Evolutionary conservation across 2,329 filamentous ascomycete species (phyloP).

Genomic region (Diaporthe ilicicola): DNA sequence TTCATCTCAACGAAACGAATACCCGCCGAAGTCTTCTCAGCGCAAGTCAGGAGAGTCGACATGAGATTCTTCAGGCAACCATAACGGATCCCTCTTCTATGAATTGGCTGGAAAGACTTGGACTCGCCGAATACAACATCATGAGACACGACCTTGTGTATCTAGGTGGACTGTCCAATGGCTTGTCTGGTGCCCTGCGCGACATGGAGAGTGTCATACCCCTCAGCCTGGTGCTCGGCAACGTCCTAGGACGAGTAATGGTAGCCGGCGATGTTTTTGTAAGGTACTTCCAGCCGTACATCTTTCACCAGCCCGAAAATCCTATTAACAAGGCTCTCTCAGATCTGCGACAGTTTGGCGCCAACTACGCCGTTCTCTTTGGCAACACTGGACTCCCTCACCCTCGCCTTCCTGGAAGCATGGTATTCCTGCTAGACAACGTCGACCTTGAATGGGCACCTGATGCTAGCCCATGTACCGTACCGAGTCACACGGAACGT

Average conservation of each 20-base stretch:
- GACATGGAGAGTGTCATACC: background rate
- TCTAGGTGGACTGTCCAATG: background rate
- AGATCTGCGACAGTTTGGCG: background rate
- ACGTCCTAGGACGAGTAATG: background rate
- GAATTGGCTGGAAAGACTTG: background rate
- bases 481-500: background rate
- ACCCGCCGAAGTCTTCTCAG: background rate
- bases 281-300: background rate
- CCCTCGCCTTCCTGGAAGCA: background rate
- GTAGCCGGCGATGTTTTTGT: background rate
- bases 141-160: background rate
- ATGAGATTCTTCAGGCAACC: background rate
- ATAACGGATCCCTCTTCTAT: background rate
- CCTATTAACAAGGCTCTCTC: background rate
- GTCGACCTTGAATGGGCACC: background rate
- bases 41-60: background rate
- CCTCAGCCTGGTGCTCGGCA: background rate
- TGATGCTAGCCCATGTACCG: background rate
- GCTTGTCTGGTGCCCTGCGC: accelerated
- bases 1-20: background rate
- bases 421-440: background rate
- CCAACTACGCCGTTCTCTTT: background rate
- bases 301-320: background rate
- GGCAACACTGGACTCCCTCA: background rate
- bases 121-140: background rate